Percentiles rank a stretch among this genome's conserved stretches.
These are phyloP conservation scores for Penicillium canariense DNA, from an alignment of 495 filamentous ascomycete species.

Conservation along the genomic window DNA sequence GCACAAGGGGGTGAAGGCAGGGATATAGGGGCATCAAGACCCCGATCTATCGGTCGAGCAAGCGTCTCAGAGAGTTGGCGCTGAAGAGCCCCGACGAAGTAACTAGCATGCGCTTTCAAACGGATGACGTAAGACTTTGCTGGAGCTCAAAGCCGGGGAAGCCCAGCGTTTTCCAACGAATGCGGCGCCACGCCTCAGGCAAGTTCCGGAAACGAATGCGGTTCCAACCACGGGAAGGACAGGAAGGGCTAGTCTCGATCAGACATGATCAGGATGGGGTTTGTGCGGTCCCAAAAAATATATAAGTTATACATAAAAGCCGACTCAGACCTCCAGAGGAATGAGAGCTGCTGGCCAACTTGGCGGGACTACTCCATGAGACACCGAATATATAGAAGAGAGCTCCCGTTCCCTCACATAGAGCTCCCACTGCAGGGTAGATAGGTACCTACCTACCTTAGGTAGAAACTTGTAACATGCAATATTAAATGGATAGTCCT, in stretches of 20 bases:
- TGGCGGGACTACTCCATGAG: neutral
- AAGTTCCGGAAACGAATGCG: constrained; percentile 22
- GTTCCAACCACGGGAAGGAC: too few relatives aligned
- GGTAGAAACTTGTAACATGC: neutral
- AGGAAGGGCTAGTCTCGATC: too few relatives aligned
- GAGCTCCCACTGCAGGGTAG: neutral
- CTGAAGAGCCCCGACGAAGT: neutral
- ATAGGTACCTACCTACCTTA: too few relatives aligned
- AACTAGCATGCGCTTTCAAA: constrained; percentile 20
- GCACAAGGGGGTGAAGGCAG: constrained; percentile 9
- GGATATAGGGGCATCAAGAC: constrained; percentile 10
- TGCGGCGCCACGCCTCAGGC: constrained; percentile 16
- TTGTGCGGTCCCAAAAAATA: neutral
- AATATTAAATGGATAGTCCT: too few relatives aligned
- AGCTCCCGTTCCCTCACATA: neutral
- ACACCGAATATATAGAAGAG: neutral
- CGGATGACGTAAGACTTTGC: constrained; percentile 46
- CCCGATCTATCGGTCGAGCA: constrained; percentile 7
- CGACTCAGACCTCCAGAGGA: neutral
- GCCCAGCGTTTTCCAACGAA: constrained; percentile 14
- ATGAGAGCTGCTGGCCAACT: neutral
- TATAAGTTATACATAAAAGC: neutral
- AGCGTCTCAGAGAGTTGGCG: neutral
- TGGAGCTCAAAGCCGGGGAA: constrained; percentile 34
- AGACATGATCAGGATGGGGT: neutral